Conservation (phyloP, 2,329 filamentous ascomycete genomes). For the Trichoderma asperellum region DNA sequence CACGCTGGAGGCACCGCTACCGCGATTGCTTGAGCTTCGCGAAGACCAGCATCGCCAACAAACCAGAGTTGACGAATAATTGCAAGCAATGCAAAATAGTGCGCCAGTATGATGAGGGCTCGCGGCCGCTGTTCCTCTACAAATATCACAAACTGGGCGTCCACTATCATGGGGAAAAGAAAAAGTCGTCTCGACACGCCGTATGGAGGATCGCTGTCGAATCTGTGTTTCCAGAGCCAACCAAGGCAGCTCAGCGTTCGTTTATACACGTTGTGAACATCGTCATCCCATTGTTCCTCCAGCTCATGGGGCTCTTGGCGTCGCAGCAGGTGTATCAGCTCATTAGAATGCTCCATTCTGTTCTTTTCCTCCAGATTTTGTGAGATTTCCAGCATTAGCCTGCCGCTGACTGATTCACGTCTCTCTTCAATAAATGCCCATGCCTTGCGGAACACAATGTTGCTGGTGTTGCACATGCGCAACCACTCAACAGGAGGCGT, state of each 20-base stretch:
- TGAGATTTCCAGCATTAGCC: not conserved
- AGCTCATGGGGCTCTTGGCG: slow-evolving; percentile 11
- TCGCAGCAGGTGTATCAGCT: not conserved
- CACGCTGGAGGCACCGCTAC: not conserved
- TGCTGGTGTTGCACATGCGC: slow-evolving; percentile 32
- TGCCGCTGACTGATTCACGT: not conserved
- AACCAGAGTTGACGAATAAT: slow-evolving; percentile 32
- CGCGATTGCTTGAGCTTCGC: not conserved
- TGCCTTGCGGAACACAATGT: slow-evolving; percentile 30
- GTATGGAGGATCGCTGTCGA: slow-evolving; percentile 2
- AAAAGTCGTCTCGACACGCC: slow-evolving; percentile 29
- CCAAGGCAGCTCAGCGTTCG: slow-evolving; percentile 32
- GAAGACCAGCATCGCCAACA: slow-evolving; percentile 28
- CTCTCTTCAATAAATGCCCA: slow-evolving; percentile 11
- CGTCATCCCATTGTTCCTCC: slow-evolving; percentile 28
- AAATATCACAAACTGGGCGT: slow-evolving; percentile 30
- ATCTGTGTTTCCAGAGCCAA: slow-evolving; percentile 31
- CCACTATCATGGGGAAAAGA: slow-evolving; percentile 33
- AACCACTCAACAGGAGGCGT: slow-evolving; percentile 33
- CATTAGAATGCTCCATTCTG: not conserved
- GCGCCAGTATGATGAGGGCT: slow-evolving; percentile 33
- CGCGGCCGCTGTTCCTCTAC: slow-evolving; percentile 33
- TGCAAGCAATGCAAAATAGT: slow-evolving; percentile 33
- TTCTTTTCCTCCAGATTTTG: not conserved
- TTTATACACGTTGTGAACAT: slow-evolving; percentile 31